These are phyloP conservation scores for Mallotus japonicus DNA, from an alignment of 441 rosid genomes.

Conservation along the genomic window DNA sequence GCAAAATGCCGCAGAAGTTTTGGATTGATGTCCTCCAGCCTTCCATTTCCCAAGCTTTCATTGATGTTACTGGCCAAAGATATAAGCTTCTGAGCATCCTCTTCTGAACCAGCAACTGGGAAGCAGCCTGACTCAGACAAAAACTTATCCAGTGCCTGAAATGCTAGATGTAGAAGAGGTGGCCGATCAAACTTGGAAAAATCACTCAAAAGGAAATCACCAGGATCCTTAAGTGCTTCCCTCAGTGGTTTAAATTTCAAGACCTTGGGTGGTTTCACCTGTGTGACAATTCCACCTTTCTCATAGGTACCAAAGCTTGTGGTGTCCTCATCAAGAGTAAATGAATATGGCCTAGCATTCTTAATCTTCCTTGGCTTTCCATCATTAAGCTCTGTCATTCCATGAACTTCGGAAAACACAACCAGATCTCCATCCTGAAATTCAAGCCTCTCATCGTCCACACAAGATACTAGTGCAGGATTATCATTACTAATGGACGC, in stretches of 20 bases:
- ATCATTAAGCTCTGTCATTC: constrained; percentile 89
- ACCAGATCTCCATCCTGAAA: constrained; percentile 93
- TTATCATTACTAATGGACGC: constrained; percentile 89
- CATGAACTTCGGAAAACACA: constrained; percentile 86
- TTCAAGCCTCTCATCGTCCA: constrained; percentile 92
- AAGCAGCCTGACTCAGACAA: constrained; percentile 52
- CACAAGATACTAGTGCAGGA: constrained; percentile 74
- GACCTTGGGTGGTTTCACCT: constrained; percentile 75
- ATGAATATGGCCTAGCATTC: constrained; percentile 73
- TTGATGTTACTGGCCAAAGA: constrained; percentile 51
- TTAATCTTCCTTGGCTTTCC: constrained; percentile 82
- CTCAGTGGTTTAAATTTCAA: constrained; percentile 71
- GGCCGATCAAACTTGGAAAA: constrained; percentile 88
- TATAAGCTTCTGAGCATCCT: constrained; percentile 76
- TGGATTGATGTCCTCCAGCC: constrained; percentile 63
- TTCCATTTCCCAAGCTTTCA: constrained; percentile 62
- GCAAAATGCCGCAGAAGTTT: constrained; percentile 74
- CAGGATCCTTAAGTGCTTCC: constrained; percentile 79
- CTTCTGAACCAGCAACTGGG: constrained; percentile 88
- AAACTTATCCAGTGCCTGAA: constrained; percentile 87
- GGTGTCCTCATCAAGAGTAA: constrained; percentile 82
- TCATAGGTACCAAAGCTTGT: constrained; percentile 56
- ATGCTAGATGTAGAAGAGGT: constrained; percentile 79
- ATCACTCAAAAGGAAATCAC: constrained; percentile 85
- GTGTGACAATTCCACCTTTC: constrained; percentile 92